Evolutionary conservation across 1,284 basidiomycete species (phyloP), one percentile per base, ranked within the genome.

Genomic region (Macrocystidia cucumis): DNA sequence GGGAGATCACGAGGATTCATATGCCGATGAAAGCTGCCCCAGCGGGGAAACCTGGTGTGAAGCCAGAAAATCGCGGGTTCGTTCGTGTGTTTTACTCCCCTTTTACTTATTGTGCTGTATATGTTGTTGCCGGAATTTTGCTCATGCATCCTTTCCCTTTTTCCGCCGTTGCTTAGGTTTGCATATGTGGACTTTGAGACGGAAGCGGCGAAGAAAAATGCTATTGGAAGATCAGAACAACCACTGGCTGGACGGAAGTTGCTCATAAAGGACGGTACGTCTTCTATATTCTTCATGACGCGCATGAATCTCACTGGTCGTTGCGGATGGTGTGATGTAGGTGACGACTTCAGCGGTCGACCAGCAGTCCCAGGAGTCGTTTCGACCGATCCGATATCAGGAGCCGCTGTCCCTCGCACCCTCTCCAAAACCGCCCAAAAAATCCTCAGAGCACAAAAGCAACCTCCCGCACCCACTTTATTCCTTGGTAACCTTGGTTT

Each of bases 111-210:
- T 30, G 12, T 33, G 19, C 27, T 22, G n/a, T 27, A 23, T 39
- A 8, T 22, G 9, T 37, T 17, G 9, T 9, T 20, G 7, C 14
- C 12, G 22, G 1, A 11, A 8, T 19, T 17, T 23, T 35, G 19
- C 17, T 32, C 23, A 19, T 5, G 7, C 13, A 28, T 25, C 17
- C 4, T 35, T 22, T 34, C 23, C 5, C 22, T 36, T 26, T 29
- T 25, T 33, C 29, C 27, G 16, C 35, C 27, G 23, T 21, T 12
- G 14, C 28, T 29, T 48, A 97, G 93, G 23, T 98, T 92, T 56
- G 95, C 93, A 17, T 98, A 98, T 62, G 81, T 97, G 41, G 95
- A 98, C 62, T 92, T 98, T 55, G 74, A 79, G 1, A 81, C 80
- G 1, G 64, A 73, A 1, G 87, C 89, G 20, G 78, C 75, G 12